phyloP scores from a whole-genome alignment of 176 grass and related monocot species.

The Oryza glumipatula region DNA sequence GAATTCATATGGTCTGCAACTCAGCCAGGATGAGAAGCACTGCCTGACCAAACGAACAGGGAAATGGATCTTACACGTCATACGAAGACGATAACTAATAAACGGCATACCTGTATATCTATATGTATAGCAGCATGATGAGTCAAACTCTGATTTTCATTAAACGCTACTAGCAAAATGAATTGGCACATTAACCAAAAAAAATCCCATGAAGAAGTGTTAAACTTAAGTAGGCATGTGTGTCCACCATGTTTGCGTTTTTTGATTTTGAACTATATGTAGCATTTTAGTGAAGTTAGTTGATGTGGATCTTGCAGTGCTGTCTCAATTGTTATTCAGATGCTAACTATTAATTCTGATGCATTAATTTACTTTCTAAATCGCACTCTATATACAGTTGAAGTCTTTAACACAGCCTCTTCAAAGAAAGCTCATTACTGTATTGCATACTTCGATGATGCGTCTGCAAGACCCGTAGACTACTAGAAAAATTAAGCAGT shows the following conservation, averaged over 20 bases:
- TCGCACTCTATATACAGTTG: background rate
- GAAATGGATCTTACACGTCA: constrained; percentile 1
- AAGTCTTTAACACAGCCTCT: background rate
- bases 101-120: background rate
- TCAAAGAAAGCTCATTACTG: background rate
- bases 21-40: constrained; percentile 26
- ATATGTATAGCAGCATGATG: background rate
- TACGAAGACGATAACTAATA: background rate
- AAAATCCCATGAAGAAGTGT: background rate
- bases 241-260: constrained; percentile 6
- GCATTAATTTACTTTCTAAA: constrained; percentile 14
- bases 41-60: background rate
- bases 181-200: constrained; percentile 13
- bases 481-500: constrained; percentile 9
- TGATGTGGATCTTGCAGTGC: background rate
- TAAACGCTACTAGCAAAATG: constrained; percentile 15
- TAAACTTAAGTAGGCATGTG: background rate
- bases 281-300: background rate
- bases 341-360: background rate
- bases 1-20: constrained; percentile 23
- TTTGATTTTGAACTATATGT: background rate
- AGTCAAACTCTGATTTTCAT: constrained; percentile 9
- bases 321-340: constrained; percentile 1
- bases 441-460: background rate
- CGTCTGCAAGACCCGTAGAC: background rate